Percentiles rank a stretch among this genome's conserved stretches.
These are phyloP conservation scores for Aspergillus quadricinctus DNA, from an alignment of 2,329 filamentous ascomycete genomes.

Conservation along the genomic window DNA sequence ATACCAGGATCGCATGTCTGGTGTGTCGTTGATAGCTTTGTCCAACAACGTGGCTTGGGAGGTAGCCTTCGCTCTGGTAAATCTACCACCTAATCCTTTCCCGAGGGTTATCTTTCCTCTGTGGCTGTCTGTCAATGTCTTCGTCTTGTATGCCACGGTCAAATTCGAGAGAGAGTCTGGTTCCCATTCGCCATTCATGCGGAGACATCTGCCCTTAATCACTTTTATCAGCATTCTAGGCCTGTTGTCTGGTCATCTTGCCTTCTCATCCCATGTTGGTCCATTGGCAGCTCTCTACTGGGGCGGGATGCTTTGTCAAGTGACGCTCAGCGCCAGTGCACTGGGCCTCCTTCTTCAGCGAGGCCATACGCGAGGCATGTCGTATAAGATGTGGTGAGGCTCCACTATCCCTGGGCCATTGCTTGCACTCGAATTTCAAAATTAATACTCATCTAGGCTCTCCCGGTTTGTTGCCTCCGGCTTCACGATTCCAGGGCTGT, in stretches of 20 bases:
- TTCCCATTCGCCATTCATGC: background rate
- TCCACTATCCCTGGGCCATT: too few species aligned
- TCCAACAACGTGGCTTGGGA: conserved; percentile 5
- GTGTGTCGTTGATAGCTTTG: conserved; percentile 2
- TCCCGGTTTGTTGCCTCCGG: background rate
- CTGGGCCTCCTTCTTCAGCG: background rate
- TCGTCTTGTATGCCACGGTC: conserved; percentile 1
- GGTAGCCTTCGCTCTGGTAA: background rate
- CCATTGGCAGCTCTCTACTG: background rate
- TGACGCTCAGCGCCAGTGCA: background rate
- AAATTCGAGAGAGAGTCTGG: background rate
- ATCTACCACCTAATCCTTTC: background rate
- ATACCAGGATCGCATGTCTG: background rate
- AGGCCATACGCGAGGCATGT: background rate
- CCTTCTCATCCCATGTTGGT: background rate
- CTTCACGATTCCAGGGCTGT: background rate
- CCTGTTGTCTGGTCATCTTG: background rate
- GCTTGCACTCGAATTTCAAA: too few species aligned
- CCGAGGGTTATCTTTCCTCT: background rate
- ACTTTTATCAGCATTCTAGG: background rate
- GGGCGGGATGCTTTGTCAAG: background rate
- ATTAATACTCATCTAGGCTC: background rate
- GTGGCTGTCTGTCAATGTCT: conserved; percentile 2
- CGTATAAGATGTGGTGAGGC: background rate
- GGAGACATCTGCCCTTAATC: background rate